Evolutionary conservation across 768 basidiomycete genomes (phyloP), one percentile per base, ranked within the genome.

Genomic region (Hericium erinaceus): DNA sequence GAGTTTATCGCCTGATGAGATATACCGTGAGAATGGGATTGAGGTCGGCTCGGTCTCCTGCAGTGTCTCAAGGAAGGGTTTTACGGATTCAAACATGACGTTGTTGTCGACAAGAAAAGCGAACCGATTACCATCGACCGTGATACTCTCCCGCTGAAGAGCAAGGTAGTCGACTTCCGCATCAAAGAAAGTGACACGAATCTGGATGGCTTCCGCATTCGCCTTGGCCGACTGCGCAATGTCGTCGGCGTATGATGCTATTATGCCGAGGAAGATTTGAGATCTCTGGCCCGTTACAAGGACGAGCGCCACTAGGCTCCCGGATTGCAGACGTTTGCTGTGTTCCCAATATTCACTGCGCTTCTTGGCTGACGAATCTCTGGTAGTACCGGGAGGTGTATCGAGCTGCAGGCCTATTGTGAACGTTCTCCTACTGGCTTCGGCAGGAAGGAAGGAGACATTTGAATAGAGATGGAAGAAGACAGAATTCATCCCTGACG

Each of bases 381-480:
- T 76, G 5, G 84, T 80, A 40, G 69, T 72, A 1, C 80, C 82
- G 3, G 83, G 80, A 20, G 88, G 85, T 0, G 83, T 62, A 58
- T 80, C 75, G 24, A 83, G 62, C 0, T 66, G 55, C 1, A 88
- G 60, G 1, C 73, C 72, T 11, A 77, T 74, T 0, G 80, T 74
- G 26, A 87, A 68, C 2, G 80, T 81, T 11, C 77, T 74, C n/a
- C 76, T 69, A 41, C 82, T 80, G 0, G 84, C 75, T 18, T 72
- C 67, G 39, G 81, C 57, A 2, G 77, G 70, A 2, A 61, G 58
- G 58, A 87, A 85, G 4, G 67, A 61, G 57, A 79, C 76, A 50
- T 77, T 73, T 24, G 82, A 79, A 67, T 85, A 85, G 3, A 87
- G 68, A 28, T 84, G 81, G 74, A 85, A 85, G 70, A 84, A 77